Evolutionary conservation across 768 basidiomycete genomes (phyloP).

Genomic region (Pisolithus microcarpus): DNA sequence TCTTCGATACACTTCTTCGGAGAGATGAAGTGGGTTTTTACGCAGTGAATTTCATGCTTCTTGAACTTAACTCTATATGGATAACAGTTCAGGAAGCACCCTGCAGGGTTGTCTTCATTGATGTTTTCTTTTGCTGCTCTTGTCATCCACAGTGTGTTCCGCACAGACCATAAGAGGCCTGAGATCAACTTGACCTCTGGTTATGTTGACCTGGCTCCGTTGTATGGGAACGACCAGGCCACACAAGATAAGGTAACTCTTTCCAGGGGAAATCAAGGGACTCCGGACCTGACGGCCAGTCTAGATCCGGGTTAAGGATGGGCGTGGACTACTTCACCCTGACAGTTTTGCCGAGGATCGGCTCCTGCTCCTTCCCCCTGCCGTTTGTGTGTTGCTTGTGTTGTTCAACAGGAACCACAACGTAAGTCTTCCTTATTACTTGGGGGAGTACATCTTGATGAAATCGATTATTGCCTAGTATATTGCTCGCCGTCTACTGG

Average conservation of each 20-base stretch:
- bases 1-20: conserved; percentile 75
- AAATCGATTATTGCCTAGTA: conserved; percentile 38
- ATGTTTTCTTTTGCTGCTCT: conserved; percentile 82
- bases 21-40: conserved; percentile 48
- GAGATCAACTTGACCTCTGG: conserved; percentile 80
- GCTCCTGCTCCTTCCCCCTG: conserved; percentile 72
- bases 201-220: conserved; percentile 77
- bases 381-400: conserved; percentile 66
- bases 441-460: background rate
- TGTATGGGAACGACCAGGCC: conserved; percentile 70
- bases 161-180: conserved; percentile 59
- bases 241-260: conserved; percentile 49
- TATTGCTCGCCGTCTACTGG: conserved; percentile 67
- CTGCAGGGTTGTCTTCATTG: conserved; percentile 68
- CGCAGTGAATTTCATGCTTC: background rate
- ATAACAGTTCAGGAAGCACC: conserved; percentile 63
- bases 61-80: conserved; percentile 2
- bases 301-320: conserved; percentile 39
- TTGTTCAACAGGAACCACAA: conserved; percentile 90
- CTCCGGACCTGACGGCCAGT: conserved; percentile 1
- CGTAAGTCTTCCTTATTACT: conserved; percentile 34
- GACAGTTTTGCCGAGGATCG: conserved; percentile 78
- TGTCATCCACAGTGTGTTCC: conserved; percentile 84
- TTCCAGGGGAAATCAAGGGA: background rate
- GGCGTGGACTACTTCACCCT: conserved; percentile 58